Evolutionary conservation across 2,329 filamentous ascomycete species (phyloP).

Genomic region (Magnaporthiopsis rhizophila): DNA sequence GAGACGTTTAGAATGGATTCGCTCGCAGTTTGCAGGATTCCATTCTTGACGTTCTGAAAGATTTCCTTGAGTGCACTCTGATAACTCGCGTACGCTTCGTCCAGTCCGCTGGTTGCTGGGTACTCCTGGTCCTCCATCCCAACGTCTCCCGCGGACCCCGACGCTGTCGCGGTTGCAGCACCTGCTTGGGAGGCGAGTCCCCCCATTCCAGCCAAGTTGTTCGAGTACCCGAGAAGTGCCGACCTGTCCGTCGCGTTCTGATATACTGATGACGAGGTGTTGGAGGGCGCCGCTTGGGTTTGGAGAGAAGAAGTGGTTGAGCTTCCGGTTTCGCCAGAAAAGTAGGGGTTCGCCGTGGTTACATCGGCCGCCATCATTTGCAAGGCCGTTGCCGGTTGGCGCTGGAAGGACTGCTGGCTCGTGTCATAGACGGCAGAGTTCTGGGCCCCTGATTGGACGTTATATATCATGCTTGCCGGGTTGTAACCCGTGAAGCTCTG

Average conservation of each 20-base stretch:
- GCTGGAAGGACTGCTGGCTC: constrained; percentile 65
- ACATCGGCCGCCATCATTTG: constrained; percentile 63
- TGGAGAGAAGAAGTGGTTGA: constrained; percentile 48
- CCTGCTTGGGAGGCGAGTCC: constrained; percentile 33
- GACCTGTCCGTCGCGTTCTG: constrained; percentile 48
- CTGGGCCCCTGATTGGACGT: constrained; percentile 57
- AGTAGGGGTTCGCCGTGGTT: constrained; percentile 63
- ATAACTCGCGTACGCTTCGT: constrained; percentile 62
- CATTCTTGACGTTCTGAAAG: constrained; percentile 60
- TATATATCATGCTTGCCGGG: constrained; percentile 72
- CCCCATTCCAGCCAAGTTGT: constrained; percentile 37
- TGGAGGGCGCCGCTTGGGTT: constrained; percentile 37
- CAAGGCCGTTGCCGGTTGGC: constrained; percentile 63
- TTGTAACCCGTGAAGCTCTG: constrained; percentile 51
- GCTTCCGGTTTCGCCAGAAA: constrained; percentile 57
- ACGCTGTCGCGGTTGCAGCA: background rate
- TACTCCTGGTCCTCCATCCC: constrained; percentile 53
- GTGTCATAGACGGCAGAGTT: constrained; percentile 62
- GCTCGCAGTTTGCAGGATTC: constrained; percentile 40
- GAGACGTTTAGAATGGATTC: constrained; percentile 45
- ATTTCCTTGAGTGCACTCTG: constrained; percentile 55
- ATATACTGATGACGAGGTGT: constrained; percentile 54
- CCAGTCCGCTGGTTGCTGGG: constrained; percentile 44
- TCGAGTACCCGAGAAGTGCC: constrained; percentile 44
- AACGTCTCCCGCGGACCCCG: constrained; percentile 28